Conservation (phyloP, 208 protist species). For the Hexamita inflata region DNA sequence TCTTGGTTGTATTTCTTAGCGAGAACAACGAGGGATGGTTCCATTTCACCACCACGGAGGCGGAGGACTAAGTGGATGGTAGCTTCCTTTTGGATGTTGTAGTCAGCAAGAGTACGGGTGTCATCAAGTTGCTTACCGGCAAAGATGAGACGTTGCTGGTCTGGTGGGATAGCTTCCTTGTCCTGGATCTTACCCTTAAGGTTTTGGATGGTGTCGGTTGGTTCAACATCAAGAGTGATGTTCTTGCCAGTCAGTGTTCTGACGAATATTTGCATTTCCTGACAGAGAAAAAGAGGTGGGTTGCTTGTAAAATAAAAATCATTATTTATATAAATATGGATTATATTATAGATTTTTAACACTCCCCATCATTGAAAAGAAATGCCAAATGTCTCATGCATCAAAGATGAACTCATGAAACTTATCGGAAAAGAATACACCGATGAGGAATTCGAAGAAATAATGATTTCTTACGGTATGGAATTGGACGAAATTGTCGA, state of each 20-base stretch:
- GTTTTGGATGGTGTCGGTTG: no score
- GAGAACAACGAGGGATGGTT: constrained; percentile 81
- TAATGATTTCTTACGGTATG: constrained; percentile 26
- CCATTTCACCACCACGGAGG: constrained; percentile 77
- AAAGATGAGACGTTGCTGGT: constrained; percentile 72
- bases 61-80: constrained; percentile 91
- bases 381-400: constrained; percentile 21
- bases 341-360: no score
- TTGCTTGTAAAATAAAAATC: no score
- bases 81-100: constrained; percentile 97
- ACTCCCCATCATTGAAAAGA: neutral
- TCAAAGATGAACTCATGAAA: neutral
- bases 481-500: constrained; percentile 37
- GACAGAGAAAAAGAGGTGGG: no score
- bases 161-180: no score
- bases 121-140: constrained; percentile 89
- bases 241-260: no score
- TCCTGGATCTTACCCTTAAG: no score
- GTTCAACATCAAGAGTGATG: no score
- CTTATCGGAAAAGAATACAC: constrained; percentile 22
- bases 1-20: constrained; percentile 78
- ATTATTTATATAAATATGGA: no score
- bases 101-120: constrained; percentile 81
- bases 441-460: constrained; percentile 26
- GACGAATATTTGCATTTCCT: no score